Conservation (phyloP, 1,139 yeast species). For the Candida tropicalis region DNA sequence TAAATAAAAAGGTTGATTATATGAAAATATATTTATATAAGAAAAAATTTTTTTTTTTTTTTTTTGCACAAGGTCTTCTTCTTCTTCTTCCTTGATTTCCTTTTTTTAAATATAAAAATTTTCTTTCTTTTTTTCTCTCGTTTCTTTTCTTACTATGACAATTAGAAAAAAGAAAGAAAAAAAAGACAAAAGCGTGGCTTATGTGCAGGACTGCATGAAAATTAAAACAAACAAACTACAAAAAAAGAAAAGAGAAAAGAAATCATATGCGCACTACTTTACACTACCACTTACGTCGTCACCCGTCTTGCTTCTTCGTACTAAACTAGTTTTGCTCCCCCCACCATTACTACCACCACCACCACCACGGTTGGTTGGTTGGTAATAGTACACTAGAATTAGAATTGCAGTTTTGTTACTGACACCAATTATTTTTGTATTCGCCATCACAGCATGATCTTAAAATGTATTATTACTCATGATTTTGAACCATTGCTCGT, state of each 20-base stretch:
- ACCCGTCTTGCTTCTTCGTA: too few species aligned
- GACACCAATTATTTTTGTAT: too few species aligned
- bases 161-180: background rate
- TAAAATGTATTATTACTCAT: too few species aligned
- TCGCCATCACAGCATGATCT: too few species aligned
- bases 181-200: background rate
- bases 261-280: background rate
- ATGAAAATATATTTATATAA: background rate
- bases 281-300: background rate
- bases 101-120: conserved; percentile 4
- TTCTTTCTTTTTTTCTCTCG: background rate
- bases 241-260: background rate
- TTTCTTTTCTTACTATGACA: background rate
- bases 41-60: conserved; percentile 9
- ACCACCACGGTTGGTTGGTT: too few species aligned
- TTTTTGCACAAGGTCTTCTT: conserved; percentile 1
- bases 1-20: conserved; percentile 3
- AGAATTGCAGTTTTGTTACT: too few species aligned
- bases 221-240: background rate
- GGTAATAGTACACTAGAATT: too few species aligned
- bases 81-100: conserved; percentile 3
- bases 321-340: too few species aligned
- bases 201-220: background rate
- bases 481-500: too few species aligned
- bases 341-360: too few species aligned